Evolutionary conservation across 768 basidiomycete species (phyloP), one percentile per base, ranked within the genome.

Genomic region (Boletus pseudo-olivaceus): DNA sequence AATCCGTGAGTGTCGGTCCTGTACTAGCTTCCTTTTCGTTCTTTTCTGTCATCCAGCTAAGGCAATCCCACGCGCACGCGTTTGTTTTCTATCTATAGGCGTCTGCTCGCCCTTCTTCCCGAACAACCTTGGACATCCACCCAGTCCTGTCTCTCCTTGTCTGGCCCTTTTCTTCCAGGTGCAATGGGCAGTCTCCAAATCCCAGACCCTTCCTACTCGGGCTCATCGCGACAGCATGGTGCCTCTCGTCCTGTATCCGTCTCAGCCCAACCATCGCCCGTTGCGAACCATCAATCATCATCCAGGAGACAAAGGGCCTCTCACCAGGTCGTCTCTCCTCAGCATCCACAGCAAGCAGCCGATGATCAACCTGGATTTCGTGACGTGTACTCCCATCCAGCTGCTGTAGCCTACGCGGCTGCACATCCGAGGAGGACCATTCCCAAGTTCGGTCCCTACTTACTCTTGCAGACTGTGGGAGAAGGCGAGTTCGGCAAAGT

Each of bases 401-500:
- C 90, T 17, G 91, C 89, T 4, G 76, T 88, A 14, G 88, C 88
- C n/a, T 93, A 88, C 66, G 83, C 83, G 5, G 80, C 87, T 0
- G 87, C 89, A 0, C 91, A 93, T 63, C 90, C 91, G 7, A 78
- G 87, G 51, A 81, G 92, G n/a, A 84, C 84, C 26, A 93, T 93
- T 39, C 92, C 92, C 51, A 89, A 87, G 72, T 98, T 99, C 62
- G 97, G 97, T 0, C 93, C 95, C 0, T 99, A 99, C 71, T 78
- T 98, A 10, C 80, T 98, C 37, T 77, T 99, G 17, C 95, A 98
- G 71, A 98, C 97, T 0, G 80, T 99, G 19, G 97, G 97, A 42
- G 96, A 99, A 73, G 96, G 96, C 61, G 96, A 98, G 76, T 98
- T 98, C 67, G 95, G 94, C 43, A 98, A 98, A 71, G 95, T 98